phyloP scores from a whole-genome alignment of 495 filamentous ascomycete genomes.

The Trichoderma asperelloides region DNA sequence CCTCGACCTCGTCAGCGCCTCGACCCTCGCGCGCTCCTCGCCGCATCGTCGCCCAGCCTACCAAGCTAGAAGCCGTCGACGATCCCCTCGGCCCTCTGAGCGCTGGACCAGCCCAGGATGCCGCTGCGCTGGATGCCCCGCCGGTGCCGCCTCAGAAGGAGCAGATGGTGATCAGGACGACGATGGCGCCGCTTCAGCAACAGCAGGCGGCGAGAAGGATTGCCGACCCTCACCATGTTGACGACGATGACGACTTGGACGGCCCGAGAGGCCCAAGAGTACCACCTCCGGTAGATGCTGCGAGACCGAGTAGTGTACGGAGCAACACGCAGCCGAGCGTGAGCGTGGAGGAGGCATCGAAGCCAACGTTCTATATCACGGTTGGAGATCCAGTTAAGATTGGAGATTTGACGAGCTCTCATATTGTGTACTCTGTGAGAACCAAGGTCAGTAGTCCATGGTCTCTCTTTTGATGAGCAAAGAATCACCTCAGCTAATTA shows the following conservation, averaged over 20 bases:
- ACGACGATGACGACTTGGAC: constrained; percentile 54
- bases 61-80: constrained; percentile 74
- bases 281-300: constrained; percentile 66
- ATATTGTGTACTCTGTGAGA: constrained; percentile 92
- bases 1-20: constrained; percentile 33
- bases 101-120: constrained; percentile 58
- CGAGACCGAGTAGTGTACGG: constrained; percentile 42
- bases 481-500: neutral
- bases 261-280: constrained; percentile 45
- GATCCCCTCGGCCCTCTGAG: constrained; percentile 90
- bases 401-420: constrained; percentile 89
- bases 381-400: constrained; percentile 98
- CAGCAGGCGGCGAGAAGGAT: constrained; percentile 38
- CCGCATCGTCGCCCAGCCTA: constrained; percentile 72
- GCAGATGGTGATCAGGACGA: constrained; percentile 50
- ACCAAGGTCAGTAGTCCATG: constrained; percentile 60
- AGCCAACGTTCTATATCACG: constrained; percentile 82
- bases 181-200: constrained; percentile 25
- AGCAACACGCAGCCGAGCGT: constrained; percentile 70
- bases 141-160: constrained; percentile 88
- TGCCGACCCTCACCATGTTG: constrained; percentile 43
- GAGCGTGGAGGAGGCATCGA: constrained; percentile 79
- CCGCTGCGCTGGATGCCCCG: constrained; percentile 43
- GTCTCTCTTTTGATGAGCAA: neutral
- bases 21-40: constrained; percentile 41